These are phyloP conservation scores for Aethionema arabicum DNA, from an alignment of 345 rosid species.

Conservation along the genomic window DNA sequence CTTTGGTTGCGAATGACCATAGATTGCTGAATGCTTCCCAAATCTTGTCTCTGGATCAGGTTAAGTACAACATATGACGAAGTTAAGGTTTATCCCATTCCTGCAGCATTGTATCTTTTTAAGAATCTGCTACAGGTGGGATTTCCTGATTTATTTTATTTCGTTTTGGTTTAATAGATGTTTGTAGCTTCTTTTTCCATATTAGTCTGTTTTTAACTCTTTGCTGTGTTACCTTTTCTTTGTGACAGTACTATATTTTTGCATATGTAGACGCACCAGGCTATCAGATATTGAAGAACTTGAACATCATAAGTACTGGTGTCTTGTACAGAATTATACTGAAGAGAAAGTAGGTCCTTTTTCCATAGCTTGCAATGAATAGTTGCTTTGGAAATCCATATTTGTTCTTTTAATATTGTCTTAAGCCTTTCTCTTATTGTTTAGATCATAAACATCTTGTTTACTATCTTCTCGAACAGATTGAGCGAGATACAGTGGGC, in stretches of 20 bases:
- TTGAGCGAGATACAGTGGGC: slow-evolving; percentile 97
- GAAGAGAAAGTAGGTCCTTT: slow-evolving; percentile 70
- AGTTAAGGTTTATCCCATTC: slow-evolving; percentile 88
- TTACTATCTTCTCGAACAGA: slow-evolving; percentile 42
- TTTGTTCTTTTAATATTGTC: background rate
- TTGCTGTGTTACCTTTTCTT: slow-evolving; percentile 23
- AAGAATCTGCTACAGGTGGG: slow-evolving; percentile 93
- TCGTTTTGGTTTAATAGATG: background rate
- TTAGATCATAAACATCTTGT: slow-evolving; percentile 20
- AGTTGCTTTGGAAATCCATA: slow-evolving; percentile 1
- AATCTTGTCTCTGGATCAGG: slow-evolving; percentile 46
- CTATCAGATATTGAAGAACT: slow-evolving; percentile 95
- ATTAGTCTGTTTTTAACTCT: slow-evolving; percentile 24
- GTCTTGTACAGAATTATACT: slow-evolving; percentile 86
- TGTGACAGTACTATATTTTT: slow-evolving; percentile 90
- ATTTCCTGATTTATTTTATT: slow-evolving; percentile 9
- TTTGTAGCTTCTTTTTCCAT: background rate
- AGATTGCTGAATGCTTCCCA: slow-evolving; percentile 10
- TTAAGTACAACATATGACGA: slow-evolving; percentile 83
- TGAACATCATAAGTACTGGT: slow-evolving; percentile 94
- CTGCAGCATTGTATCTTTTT: slow-evolving; percentile 89
- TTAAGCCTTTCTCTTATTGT: slow-evolving; percentile 1
- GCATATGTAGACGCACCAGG: slow-evolving; percentile 98
- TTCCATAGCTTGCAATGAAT: slow-evolving; percentile 8
- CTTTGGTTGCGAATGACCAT: background rate